phyloP scores from a whole-genome alignment of 371 early-diverging fungal species.

The Circinella minor region DNA sequence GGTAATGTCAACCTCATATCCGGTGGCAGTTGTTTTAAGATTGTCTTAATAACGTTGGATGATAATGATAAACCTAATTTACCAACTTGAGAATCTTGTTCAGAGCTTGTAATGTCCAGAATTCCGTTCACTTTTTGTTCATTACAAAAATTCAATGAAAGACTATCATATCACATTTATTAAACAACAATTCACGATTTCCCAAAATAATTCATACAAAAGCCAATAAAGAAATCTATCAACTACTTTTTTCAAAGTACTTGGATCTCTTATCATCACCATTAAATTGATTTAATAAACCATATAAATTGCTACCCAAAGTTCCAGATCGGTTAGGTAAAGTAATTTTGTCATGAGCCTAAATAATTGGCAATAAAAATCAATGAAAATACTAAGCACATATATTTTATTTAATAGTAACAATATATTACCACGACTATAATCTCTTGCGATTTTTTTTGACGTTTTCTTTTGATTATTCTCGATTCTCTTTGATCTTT shows the following conservation, averaged over 20 bases:
- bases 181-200: background rate
- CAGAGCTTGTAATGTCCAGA: background rate
- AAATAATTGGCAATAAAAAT: background rate
- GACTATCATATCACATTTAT: slow-evolving; percentile 1
- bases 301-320: slow-evolving; percentile 2
- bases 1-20: background rate
- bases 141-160: slow-evolving; percentile 4
- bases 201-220: slow-evolving; percentile 1
- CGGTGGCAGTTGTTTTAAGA: background rate
- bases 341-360: background rate
- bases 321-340: slow-evolving; percentile 1
- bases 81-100: background rate
- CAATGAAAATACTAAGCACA: slow-evolving; percentile 1
- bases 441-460: slow-evolving; percentile 2
- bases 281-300: slow-evolving; percentile 2
- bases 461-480: slow-evolving; percentile 1
- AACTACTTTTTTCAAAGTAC: background rate
- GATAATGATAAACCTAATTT: slow-evolving; percentile 2
- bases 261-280: slow-evolving; percentile 1
- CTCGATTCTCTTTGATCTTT: slow-evolving; percentile 2
- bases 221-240: background rate
- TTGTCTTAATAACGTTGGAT: background rate
- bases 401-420: background rate
- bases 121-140: too few relatives aligned
- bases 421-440: background rate